These are phyloP conservation scores for Knoxdaviesia proteae DNA, from an alignment of 2,329 filamentous ascomycete genomes.

Conservation along the genomic window DNA sequence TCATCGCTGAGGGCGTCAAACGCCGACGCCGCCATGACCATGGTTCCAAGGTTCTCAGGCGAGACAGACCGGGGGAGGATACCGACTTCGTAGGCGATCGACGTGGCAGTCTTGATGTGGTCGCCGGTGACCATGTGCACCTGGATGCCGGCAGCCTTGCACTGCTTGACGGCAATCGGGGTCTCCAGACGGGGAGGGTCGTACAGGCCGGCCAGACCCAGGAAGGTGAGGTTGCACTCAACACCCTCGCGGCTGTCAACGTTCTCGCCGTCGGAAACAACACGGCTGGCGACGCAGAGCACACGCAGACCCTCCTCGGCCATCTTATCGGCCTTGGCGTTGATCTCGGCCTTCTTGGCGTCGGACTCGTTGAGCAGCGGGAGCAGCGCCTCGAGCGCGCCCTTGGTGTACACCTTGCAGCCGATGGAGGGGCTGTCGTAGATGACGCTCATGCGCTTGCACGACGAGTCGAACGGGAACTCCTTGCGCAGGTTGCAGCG, in stretches of 20 bases:
- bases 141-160: conserved; percentile 38
- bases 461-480: conserved; percentile 58
- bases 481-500: conserved; percentile 36
- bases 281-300: conserved; percentile 39
- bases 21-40: conserved; percentile 39
- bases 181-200: conserved; percentile 52
- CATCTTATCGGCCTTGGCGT: conserved; percentile 30
- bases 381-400: conserved; percentile 34
- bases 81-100: conserved; percentile 44
- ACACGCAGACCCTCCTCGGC: conserved; percentile 46
- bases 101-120: conserved; percentile 44
- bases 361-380: conserved; percentile 27
- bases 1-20: conserved; percentile 42
- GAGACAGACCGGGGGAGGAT: conserved; percentile 25
- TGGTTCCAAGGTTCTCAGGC: conserved; percentile 17
- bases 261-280: conserved; percentile 15
- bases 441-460: conserved; percentile 65
- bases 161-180: conserved; percentile 35
- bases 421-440: conserved; percentile 26
- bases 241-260: conserved; percentile 28
- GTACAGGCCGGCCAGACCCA: conserved; percentile 53
- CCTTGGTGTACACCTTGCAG: conserved; percentile 31
- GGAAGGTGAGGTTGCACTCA: conserved; percentile 37
- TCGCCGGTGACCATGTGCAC: conserved; percentile 54
- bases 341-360: conserved; percentile 22